Evolutionary conservation across 164 flowering plant species (phyloP), one percentile per base, ranked within the genome.

Genomic region (Cinnamomum chago): DNA sequence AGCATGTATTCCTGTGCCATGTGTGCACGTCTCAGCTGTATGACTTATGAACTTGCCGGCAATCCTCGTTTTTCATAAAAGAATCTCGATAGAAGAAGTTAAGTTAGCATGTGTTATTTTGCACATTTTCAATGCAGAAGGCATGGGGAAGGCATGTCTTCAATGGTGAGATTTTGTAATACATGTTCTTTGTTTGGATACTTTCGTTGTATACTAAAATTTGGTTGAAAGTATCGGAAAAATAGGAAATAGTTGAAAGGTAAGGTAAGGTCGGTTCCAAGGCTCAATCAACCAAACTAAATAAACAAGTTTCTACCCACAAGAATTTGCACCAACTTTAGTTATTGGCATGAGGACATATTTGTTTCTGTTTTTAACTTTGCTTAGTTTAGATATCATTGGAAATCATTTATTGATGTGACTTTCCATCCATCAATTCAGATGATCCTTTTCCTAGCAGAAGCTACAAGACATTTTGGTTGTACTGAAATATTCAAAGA

Each of bases 401-500:
- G 20, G 35, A 51, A 22, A 17, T 13, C n/a, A 51, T 68, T 71
- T 60, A 67, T 55, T 75, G 58, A 75, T 75, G 58, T 75, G 64
- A 40, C 15, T 50, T 62, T 52, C 33, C 22, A 30, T 67, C 65
- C 67, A 50, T 50, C 58, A 12, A 77, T 74, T 77, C 84, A 95
- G 99, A 95, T 90, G 97, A 77, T 96, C 55, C 93, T 94, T 47
- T 81, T 83, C 82, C 94, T 94, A 65, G 98, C 97, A 52, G 97
- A 96, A 90, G 92, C 92, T 77, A 94, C 97, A 79, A 82, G 89
- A 60, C 90, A 86, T 71, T 88, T 96, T 78, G 99, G 97, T 62
- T 94, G 99, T 71, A 91, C 97, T 68, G 97, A 92, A 81, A 87
- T 96, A 68, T 96, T 96, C 84, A 93, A 91, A 81, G 99, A 96